A percentile compares a stretch with the other conserved stretches of the same genome.
These are phyloP conservation scores for Yarrowia osloensis DNA, from an alignment of 805 yeast genomes.

Conservation along the genomic window DNA sequence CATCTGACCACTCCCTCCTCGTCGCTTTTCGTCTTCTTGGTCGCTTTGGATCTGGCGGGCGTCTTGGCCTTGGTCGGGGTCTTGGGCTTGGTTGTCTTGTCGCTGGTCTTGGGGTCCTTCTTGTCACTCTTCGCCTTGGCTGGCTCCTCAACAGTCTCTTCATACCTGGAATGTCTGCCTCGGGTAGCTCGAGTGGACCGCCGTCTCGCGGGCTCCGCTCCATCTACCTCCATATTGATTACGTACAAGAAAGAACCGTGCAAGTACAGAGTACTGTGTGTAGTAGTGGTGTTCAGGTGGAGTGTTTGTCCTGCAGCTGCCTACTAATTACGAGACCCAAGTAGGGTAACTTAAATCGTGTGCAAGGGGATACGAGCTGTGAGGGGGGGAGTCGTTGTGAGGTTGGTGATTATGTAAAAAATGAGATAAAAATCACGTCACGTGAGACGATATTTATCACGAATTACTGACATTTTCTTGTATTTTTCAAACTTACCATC, in stretches of 20 bases:
- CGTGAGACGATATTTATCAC: no score
- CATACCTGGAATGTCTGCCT: conserved; percentile 1
- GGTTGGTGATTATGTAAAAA: no score
- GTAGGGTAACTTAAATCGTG: conserved; percentile 7
- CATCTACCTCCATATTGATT: conserved; percentile 17
- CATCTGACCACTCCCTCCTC: conserved; percentile 37
- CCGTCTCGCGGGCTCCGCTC: not conserved
- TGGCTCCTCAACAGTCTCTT: not conserved
- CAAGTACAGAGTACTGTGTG: not conserved
- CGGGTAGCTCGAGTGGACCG: conserved; percentile 20
- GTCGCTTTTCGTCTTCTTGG: not conserved
- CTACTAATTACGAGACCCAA: not conserved
- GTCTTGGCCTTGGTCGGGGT: not conserved
- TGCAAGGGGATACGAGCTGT: not conserved
- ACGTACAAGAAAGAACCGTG: not conserved
- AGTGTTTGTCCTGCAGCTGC: not conserved
- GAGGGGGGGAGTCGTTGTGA: no score
- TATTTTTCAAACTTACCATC: no score
- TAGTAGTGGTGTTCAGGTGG: not conserved
- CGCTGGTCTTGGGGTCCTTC: not conserved
- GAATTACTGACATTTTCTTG: no score
- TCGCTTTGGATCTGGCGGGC: not conserved
- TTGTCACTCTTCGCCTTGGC: not conserved
- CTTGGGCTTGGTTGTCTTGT: not conserved
- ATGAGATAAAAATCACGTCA: no score